Conservation (phyloP, 257 asterid genomes). For the Solanum raphanifolium region DNA sequence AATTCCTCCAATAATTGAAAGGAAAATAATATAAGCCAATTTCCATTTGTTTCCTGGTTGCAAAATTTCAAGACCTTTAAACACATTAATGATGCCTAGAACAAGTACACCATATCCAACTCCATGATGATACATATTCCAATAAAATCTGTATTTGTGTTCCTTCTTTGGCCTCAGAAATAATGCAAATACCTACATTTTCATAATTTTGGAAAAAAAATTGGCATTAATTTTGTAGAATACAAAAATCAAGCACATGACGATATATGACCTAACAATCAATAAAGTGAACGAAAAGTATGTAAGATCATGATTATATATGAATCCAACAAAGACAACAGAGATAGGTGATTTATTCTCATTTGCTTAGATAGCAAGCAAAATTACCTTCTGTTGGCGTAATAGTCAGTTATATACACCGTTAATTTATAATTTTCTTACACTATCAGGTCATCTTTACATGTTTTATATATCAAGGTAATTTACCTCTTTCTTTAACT, state of each 20-base stretch:
- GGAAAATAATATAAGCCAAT: constrained; percentile 33
- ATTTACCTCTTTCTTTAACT: neutral
- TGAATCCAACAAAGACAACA: neutral
- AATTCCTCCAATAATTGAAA: constrained; percentile 42
- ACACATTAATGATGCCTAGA: constrained; percentile 69
- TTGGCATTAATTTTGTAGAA: neutral
- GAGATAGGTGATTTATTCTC: no score
- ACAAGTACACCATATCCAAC: constrained; percentile 48
- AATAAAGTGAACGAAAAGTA: neutral
- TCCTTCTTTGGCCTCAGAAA: constrained; percentile 71
- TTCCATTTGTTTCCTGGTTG: constrained; percentile 58
- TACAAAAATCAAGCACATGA: neutral
- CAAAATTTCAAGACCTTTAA: constrained; percentile 60
- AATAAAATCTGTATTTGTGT: constrained; percentile 66
- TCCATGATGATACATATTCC: constrained; percentile 87
- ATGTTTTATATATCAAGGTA: neutral
- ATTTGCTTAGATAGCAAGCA: no score
- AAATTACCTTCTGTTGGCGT: neutral
- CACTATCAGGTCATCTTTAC: neutral
- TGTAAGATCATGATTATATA: neutral
- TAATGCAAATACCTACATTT: constrained; percentile 46
- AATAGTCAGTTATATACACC: neutral
- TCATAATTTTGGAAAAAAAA: neutral
- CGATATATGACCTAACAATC: neutral
- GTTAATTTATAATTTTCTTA: neutral